Base-by-base conservation (phyloP, 768 basidiomycete species). In the Lentinula detonsa region DNA sequence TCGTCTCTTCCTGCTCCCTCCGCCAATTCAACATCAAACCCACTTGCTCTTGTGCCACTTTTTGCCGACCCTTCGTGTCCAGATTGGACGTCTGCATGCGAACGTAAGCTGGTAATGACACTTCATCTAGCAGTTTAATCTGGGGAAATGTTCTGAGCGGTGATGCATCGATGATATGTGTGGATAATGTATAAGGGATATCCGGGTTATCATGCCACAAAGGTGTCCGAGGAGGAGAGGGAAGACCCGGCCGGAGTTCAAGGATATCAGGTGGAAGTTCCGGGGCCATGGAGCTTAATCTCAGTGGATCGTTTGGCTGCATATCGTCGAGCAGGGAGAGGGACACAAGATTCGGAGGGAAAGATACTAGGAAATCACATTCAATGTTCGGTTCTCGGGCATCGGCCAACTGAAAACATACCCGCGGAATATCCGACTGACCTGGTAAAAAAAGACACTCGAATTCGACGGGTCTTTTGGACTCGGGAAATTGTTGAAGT, bases 151-250 rank as follows among this genome's bases (percentile, higher is more conserved):
- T 11, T 75, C 77, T 11, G 84, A 75, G 37, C 81, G 74, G 61
- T 78, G 75, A 1, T 3, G 84, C 81, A 9, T 85, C 83, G 16
- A 85, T 65, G 18, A 87, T 61, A 62, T 87, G 85, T 0, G 84
- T 84, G 2, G 79, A 76, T 2, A 85, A 66, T 5, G 71, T 73
- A 63, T 75, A 85, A 33, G 50, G 59, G 4, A 60, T 23, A 10
- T 18, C 15, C 9, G 48, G 45, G 40, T 60, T 49, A 60, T 60
- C 28, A 28, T 33, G 40, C 59, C 59, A 60, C 35, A 60, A 8
- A 34, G 59, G 48, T 50, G 50, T 52, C 39, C 50, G 31, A 16
- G 31, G 35, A 28, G 50, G 35, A 40, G 35, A 35, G 13, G 59
- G 59, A n/a, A 60, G 59, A 31, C 15, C 55, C 10, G 55, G 55